Percentiles rank a stretch among this genome's conserved stretches.
Evolutionary conservation across 257 asterid genomes (phyloP).

Genomic region (Solanum clarkiae): DNA sequence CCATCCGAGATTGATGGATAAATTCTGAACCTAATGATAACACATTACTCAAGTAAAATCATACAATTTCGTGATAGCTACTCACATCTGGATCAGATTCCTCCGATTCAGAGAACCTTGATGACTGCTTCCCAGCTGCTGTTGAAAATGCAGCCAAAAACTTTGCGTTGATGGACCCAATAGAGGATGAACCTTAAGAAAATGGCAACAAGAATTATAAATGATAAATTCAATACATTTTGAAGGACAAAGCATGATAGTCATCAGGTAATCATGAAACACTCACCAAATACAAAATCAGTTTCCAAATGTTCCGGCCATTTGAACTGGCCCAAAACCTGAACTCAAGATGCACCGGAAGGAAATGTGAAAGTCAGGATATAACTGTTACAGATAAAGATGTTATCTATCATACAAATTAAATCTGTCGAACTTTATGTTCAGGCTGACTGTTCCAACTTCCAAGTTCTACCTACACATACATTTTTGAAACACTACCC

Average conservation of each 20-base stretch:
- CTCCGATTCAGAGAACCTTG: slow-evolving; percentile 57
- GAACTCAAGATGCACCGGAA: slow-evolving; percentile 7
- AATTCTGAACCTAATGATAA: not conserved
- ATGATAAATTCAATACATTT: not conserved
- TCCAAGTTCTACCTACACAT: not conserved
- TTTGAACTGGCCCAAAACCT: slow-evolving; percentile 67
- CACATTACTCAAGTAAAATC: not conserved
- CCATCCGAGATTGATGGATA: too few relatives aligned
- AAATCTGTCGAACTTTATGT: not conserved
- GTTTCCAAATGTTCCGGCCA: slow-evolving; percentile 91
- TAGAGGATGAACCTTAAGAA: slow-evolving; percentile 65
- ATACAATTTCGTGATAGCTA: not conserved
- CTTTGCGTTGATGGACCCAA: slow-evolving; percentile 64
- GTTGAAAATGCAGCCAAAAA: slow-evolving; percentile 92
- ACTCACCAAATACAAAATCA: slow-evolving; percentile 68
- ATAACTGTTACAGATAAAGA: not conserved
- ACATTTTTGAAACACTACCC: not conserved
- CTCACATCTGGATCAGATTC: slow-evolving; percentile 89
- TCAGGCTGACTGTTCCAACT: not conserved
- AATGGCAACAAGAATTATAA: not conserved
- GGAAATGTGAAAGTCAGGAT: not conserved
- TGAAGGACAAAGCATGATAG: not conserved
- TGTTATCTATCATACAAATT: not conserved
- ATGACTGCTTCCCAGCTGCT: slow-evolving; percentile 73
- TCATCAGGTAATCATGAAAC: not conserved